Evolutionary conservation across 2,329 filamentous ascomycete species (phyloP).

Genomic region (Phoma herbarum): DNA sequence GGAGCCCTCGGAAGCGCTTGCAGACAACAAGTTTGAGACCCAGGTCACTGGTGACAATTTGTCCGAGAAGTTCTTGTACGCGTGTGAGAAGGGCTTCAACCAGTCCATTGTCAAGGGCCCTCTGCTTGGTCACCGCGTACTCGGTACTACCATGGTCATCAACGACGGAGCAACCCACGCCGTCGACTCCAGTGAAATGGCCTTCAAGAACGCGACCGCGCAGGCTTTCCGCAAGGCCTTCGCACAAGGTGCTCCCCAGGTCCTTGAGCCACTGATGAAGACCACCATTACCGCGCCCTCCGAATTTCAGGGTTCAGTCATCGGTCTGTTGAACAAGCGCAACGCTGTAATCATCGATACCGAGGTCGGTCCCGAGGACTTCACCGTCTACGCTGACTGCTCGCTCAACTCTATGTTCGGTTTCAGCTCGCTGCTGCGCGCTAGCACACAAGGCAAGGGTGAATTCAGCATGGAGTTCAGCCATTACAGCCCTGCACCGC

Average conservation of each 20-base stretch:
- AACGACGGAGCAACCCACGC: slow-evolving; percentile 97
- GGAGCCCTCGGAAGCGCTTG: slow-evolving; percentile 79
- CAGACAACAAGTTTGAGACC: slow-evolving; percentile 83
- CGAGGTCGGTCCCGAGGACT: slow-evolving; percentile 92
- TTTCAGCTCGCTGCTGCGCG: slow-evolving; percentile 88
- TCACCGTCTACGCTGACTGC: slow-evolving; percentile 90
- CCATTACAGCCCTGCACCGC: slow-evolving; percentile 88
- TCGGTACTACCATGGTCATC: slow-evolving; percentile 89
- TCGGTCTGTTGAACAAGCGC: slow-evolving; percentile 95
- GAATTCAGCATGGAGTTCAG: slow-evolving; percentile 99
- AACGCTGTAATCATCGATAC: slow-evolving; percentile 95
- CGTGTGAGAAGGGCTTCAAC: slow-evolving; percentile 95
- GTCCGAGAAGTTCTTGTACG: slow-evolving; percentile 92
- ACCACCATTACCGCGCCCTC: slow-evolving; percentile 94
- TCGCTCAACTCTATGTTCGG: slow-evolving; percentile 98
- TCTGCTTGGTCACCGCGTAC: slow-evolving; percentile 89
- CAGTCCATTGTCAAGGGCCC: slow-evolving; percentile 84
- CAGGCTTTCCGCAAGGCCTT: slow-evolving; percentile 98
- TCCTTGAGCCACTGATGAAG: slow-evolving; percentile 98
- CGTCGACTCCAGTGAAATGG: slow-evolving; percentile 95
- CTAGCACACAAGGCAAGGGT: slow-evolving; percentile 96
- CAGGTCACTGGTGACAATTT: slow-evolving; percentile 90
- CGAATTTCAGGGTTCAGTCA: slow-evolving; percentile 97
- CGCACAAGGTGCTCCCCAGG: slow-evolving; percentile 77
- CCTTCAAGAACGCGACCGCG: slow-evolving; percentile 93